A percentile compares a stretch with the other conserved stretches of the same genome.
Conservation (phyloP, 192 early-diverging fungal species). For the Polychytrium aggregatum region DNA sequence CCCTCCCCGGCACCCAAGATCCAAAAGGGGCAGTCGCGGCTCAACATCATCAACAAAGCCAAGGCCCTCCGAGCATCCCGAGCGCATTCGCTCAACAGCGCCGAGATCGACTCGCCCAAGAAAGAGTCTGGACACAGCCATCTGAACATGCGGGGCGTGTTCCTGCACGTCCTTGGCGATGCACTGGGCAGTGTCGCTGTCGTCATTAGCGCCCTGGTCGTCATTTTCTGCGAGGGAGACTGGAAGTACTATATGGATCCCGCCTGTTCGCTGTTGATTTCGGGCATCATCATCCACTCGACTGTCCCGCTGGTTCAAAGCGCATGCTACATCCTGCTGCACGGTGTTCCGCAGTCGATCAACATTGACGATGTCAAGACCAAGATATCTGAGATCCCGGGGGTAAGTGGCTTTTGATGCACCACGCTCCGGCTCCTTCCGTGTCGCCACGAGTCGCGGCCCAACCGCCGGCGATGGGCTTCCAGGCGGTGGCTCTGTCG, state of each 20-base stretch:
- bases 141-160: conserved; percentile 66
- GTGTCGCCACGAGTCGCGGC: no score
- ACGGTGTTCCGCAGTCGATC: conserved; percentile 62
- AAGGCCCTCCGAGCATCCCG: no score
- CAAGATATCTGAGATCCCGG: conserved; percentile 37
- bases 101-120: conserved; percentile 12
- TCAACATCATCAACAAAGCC: no score
- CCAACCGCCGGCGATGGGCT: no score
- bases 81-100: no score
- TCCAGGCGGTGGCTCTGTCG: no score
- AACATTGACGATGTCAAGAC: conserved; percentile 49
- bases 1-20: no score
- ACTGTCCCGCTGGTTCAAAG: conserved; percentile 53
- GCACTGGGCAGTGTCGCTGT: conserved; percentile 81
- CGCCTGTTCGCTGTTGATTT: conserved; percentile 53
- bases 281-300: conserved; percentile 46
- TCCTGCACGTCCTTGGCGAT: conserved; percentile 86
- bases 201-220: conserved; percentile 64
- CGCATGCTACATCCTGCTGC: conserved; percentile 69
- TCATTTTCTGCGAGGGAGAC: conserved; percentile 46
- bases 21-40: no score
- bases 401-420: conserved; percentile 15
- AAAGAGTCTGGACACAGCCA: conserved; percentile 12
- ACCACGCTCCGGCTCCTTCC: neutral
- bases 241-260: conserved; percentile 86